phyloP scores from a whole-genome alignment of 2,329 filamentous ascomycete genomes.

The Alternaria arborescens region DNA sequence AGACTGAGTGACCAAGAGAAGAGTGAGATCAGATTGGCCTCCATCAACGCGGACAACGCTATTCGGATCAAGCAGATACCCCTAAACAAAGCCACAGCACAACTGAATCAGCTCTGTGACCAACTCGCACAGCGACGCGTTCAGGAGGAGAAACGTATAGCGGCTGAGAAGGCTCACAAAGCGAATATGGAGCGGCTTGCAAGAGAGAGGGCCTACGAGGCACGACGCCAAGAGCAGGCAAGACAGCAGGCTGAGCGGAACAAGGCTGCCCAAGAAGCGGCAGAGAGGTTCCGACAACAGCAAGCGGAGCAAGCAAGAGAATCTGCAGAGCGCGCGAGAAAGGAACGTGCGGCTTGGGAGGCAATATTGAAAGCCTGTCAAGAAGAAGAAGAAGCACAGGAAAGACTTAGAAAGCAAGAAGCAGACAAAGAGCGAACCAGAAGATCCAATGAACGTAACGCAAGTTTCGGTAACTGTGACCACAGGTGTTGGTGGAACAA shows the following conservation, averaged over 20 bases:
- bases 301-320: not conserved
- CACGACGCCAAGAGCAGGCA: not conserved
- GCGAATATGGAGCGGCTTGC: slow-evolving; percentile 2
- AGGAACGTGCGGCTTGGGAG: not conserved
- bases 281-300: not conserved
- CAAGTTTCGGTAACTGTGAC: not conserved
- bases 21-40: not conserved
- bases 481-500: not conserved
- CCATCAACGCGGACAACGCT: not conserved
- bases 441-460: not conserved
- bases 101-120: not conserved
- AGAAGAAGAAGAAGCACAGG: not conserved
- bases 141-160: slow-evolving; percentile 1
- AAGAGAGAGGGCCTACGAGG: slow-evolving; percentile 1
- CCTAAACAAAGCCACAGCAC: not conserved
- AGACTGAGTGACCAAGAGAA: slow-evolving; percentile 11
- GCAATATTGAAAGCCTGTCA: not conserved
- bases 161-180: not conserved
- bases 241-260: slow-evolving; percentile 2
- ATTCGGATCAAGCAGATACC: slow-evolving; percentile 2
- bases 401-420: not conserved
- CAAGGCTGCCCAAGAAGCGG: slow-evolving; percentile 1
- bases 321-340: not conserved
- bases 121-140: not conserved
- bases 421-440: not conserved